phyloP scores from a whole-genome alignment of 73 alveolate genomes.

The Symbiodinium natans region DNA sequence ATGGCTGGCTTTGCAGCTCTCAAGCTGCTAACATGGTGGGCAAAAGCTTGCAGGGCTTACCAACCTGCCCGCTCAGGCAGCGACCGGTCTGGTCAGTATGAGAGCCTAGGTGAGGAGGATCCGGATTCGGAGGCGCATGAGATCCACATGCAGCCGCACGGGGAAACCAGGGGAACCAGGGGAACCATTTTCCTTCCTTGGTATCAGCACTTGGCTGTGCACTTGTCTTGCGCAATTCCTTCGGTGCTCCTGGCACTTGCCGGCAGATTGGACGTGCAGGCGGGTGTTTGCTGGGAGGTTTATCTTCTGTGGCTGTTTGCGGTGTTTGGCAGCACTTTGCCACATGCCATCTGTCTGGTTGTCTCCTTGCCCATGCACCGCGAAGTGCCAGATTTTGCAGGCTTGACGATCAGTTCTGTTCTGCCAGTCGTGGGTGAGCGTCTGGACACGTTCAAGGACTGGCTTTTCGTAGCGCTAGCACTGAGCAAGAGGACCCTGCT shows the following conservation, averaged over 20 bases:
- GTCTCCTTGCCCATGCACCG: not conserved
- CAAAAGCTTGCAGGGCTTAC: not conserved
- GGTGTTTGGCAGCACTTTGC: not conserved
- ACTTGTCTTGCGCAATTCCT: not conserved
- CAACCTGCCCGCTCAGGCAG: not conserved
- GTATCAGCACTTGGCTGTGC: not conserved
- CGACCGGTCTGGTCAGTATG: not conserved
- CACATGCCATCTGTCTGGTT: not conserved
- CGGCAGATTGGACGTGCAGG: not conserved
- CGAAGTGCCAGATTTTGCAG: conserved; percentile 22
- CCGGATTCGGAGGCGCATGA: not conserved
- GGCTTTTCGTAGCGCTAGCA: conserved; percentile 70
- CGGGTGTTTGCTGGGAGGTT: conserved; percentile 75
- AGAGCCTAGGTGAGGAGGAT: not conserved
- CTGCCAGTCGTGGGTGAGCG: conserved; percentile 57
- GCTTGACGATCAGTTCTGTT: not conserved
- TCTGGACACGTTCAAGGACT: conserved; percentile 69
- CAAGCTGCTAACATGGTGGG: not conserved
- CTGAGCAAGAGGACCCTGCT: not conserved
- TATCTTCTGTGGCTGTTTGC: conserved; percentile 23
- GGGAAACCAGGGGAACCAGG: not conserved
- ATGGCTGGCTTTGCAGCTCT: not conserved
- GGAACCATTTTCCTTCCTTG: not conserved
- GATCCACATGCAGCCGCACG: not conserved
- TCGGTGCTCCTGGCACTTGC: not conserved